A percentile compares a stretch with the other conserved stretches of the same genome.
Conservation (phyloP, 2,329 filamentous ascomycete genomes). For the Grosmannia clavigera region DNA sequence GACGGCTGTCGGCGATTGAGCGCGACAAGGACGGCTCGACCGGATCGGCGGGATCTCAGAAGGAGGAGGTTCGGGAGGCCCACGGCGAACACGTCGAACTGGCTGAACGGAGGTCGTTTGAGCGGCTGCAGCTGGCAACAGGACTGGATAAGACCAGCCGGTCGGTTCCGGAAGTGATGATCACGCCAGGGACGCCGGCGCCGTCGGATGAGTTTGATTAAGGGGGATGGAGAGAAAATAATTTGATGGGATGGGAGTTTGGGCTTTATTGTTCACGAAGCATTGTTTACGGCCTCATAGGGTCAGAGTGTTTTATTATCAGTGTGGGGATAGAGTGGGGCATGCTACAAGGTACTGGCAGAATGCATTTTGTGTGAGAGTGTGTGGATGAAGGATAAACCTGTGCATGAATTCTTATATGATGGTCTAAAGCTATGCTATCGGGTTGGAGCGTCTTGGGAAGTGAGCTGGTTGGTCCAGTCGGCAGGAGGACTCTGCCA, state of each 20-base stretch:
- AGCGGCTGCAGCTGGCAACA: background rate
- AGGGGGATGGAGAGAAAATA: background rate
- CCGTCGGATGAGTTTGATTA: conserved; percentile 10
- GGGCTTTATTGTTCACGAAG: background rate
- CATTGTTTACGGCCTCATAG: background rate
- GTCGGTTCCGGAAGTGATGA: conserved; percentile 27
- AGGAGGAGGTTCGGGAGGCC: conserved; percentile 22
- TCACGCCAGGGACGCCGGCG: conserved; percentile 39
- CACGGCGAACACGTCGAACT: conserved; percentile 23
- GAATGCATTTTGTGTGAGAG: no score
- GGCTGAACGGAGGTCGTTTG: background rate
- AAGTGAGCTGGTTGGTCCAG: conserved; percentile 11
- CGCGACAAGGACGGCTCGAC: conserved; percentile 10
- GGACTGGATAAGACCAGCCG: background rate
- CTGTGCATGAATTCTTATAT: no score
- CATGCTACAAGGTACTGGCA: no score
- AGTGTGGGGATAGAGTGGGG: background rate
- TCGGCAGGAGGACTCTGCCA: conserved; percentile 21
- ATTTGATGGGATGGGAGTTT: background rate
- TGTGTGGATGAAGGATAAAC: no score
- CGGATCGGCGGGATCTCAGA: conserved; percentile 11
- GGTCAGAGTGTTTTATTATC: background rate
- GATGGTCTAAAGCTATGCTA: no score
- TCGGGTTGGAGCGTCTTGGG: no score
- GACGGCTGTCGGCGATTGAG: conserved; percentile 17